Evolutionary conservation across 345 rosid genomes (phyloP).

Genomic region (Eucalyptus tenuipes): DNA sequence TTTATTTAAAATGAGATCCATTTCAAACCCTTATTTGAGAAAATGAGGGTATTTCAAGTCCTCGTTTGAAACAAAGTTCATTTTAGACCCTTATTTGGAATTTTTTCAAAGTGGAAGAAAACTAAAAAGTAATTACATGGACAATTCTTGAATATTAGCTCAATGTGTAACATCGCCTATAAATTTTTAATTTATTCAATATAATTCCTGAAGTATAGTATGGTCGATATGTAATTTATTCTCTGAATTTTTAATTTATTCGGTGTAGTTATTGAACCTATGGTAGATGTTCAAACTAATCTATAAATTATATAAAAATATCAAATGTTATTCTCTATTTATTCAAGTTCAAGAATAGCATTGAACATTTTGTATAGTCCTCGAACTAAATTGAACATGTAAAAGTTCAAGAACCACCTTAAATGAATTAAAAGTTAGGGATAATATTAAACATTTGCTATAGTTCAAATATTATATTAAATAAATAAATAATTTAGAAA

Average conservation of each 20-base stretch:
- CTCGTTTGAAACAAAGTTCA: no score
- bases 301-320: background rate
- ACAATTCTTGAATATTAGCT: background rate
- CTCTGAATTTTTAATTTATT: background rate
- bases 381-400: background rate
- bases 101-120: no score
- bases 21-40: no score
- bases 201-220: background rate
- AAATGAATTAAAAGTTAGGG: background rate
- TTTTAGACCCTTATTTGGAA: no score
- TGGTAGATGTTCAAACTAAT: background rate
- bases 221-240: background rate
- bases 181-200: background rate
- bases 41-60: fast-evolving
- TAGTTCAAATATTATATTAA: background rate
- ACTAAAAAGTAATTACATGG: background rate
- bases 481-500: fast-evolving
- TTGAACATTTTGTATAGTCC: background rate
- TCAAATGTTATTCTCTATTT: background rate
- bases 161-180: background rate
- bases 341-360: fast-evolving
- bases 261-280: fast-evolving
- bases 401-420: background rate
- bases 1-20: no score
- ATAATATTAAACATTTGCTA: background rate